These are phyloP conservation scores for Mycena polygramma DNA, from an alignment of 768 basidiomycete genomes.

Conservation along the genomic window DNA sequence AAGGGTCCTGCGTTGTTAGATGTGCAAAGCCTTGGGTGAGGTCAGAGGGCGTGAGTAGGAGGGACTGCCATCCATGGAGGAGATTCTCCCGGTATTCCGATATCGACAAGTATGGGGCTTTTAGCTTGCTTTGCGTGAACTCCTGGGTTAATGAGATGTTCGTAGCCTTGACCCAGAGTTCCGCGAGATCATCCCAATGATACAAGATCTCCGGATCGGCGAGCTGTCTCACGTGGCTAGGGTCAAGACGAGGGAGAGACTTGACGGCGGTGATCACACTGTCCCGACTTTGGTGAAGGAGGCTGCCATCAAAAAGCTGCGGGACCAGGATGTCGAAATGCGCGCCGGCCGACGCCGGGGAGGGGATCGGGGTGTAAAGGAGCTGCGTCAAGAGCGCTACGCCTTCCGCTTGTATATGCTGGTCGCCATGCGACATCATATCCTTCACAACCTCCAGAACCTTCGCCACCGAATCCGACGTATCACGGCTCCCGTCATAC, in stretches of 20 bases:
- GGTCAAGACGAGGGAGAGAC: slow-evolving; percentile 42
- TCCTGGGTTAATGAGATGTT: slow-evolving; percentile 25
- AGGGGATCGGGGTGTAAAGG: slow-evolving; percentile 39
- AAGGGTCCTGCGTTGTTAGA: slow-evolving; percentile 49
- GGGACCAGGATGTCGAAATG: slow-evolving; percentile 44
- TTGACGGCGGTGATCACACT: slow-evolving; percentile 44
- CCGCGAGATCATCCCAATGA: slow-evolving; percentile 55
- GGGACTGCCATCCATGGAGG: slow-evolving; percentile 64
- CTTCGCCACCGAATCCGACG: slow-evolving; percentile 45
- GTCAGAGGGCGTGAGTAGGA: slow-evolving; percentile 65
- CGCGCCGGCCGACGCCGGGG: slow-evolving; percentile 13
- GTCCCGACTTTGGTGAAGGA: slow-evolving; percentile 47
- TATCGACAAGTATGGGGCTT: slow-evolving; percentile 21
- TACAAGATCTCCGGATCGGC: slow-evolving; percentile 53
- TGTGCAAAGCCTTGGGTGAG: slow-evolving; percentile 55
- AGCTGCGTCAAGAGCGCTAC: slow-evolving; percentile 53
- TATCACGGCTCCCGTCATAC: slow-evolving; percentile 31
- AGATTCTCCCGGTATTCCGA: slow-evolving; percentile 51
- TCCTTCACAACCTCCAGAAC: slow-evolving; percentile 53
- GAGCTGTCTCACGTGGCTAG: slow-evolving; percentile 47
- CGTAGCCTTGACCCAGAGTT: slow-evolving; percentile 52
- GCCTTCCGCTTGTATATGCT: slow-evolving; percentile 48
- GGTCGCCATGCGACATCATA: slow-evolving; percentile 49
- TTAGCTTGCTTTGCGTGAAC: slow-evolving; percentile 20
- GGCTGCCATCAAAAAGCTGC: slow-evolving; percentile 60